These are phyloP conservation scores for Pleurotus eryngii DNA, from an alignment of 768 basidiomycete genomes.

Conservation along the genomic window DNA sequence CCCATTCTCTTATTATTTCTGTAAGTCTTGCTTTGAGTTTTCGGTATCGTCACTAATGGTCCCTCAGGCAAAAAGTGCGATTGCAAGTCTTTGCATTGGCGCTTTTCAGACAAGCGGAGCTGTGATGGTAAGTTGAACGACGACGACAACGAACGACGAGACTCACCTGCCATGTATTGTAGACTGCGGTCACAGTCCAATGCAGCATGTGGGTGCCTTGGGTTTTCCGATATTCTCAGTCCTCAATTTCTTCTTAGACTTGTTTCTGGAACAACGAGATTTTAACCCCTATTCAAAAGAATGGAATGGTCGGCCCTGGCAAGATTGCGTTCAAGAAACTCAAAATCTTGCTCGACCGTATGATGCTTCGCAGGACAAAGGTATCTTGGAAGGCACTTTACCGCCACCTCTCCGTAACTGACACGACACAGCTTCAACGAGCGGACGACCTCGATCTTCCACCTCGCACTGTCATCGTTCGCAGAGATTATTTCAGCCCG, in stretches of 20 bases:
- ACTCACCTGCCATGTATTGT: conserved; percentile 1
- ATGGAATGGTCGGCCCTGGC: conserved; percentile 81
- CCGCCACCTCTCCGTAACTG: neutral
- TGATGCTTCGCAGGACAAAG: conserved; percentile 95
- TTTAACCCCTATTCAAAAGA: conserved; percentile 90
- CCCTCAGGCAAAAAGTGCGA: conserved; percentile 77
- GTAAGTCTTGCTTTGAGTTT: conserved; percentile 36
- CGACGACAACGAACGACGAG: neutral
- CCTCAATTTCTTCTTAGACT: conserved; percentile 44
- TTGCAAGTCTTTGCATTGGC: conserved; percentile 96
- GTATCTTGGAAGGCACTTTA: conserved; percentile 26
- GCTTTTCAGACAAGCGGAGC: conserved; percentile 73
- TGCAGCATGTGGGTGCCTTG: conserved; percentile 62
- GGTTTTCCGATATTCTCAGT: neutral
- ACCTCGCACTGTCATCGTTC: conserved; percentile 85
- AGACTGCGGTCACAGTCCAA: conserved; percentile 86
- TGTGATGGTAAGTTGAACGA: conserved; percentile 67
- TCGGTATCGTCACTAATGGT: conserved; percentile 1
- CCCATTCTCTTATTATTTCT: conserved; percentile 90
- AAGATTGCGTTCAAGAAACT: conserved; percentile 87
- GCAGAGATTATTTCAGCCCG: conserved; percentile 89
- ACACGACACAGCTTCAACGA: conserved; percentile 65
- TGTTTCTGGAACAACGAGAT: conserved; percentile 99
- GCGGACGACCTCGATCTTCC: conserved; percentile 96
- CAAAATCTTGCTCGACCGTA: conserved; percentile 80